A percentile compares a stretch with the other conserved stretches of the same genome.
phyloP scores from a whole-genome alignment of 1,139 yeast species.

The Scheffersomyces segobiensis region DNA sequence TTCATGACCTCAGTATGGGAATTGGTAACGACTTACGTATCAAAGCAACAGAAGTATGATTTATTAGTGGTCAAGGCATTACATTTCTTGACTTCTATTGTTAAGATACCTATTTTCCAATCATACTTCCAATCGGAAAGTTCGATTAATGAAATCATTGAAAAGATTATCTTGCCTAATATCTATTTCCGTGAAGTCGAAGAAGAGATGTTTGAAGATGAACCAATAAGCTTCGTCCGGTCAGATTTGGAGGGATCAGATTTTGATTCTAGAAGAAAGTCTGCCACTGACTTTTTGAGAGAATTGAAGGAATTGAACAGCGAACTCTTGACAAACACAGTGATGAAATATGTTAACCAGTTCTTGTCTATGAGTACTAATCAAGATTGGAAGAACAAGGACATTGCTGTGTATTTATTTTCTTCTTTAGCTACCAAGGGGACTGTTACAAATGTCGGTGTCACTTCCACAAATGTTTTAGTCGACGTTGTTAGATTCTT shows the following conservation, averaged over 20 bases:
- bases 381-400: constrained; percentile 76
- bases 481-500: constrained; percentile 89
- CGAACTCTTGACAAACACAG: constrained; percentile 68
- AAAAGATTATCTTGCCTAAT: constrained; percentile 85
- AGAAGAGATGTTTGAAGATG: constrained; percentile 93
- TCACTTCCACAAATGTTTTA: constrained; percentile 79
- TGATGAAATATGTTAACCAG: constrained; percentile 72
- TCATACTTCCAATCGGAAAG: constrained; percentile 63
- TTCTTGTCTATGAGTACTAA: constrained; percentile 56
- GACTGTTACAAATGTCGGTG: constrained; percentile 79
- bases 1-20: constrained; percentile 87
- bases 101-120: constrained; percentile 65
- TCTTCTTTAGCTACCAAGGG: constrained; percentile 92
- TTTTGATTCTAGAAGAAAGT: constrained; percentile 85
- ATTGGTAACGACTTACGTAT: constrained; percentile 60
- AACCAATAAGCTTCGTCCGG: constrained; percentile 89
- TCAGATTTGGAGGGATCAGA: constrained; percentile 95
- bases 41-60: constrained; percentile 78
- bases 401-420: constrained; percentile 82
- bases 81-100: constrained; percentile 79
- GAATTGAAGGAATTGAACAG: constrained; percentile 84
- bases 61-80: constrained; percentile 79
- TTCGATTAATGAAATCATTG: constrained; percentile 74
- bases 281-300: constrained; percentile 87
- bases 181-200: constrained; percentile 82